These are phyloP conservation scores for Termitomyces sp. DNA, from an alignment of 768 basidiomycete genomes.

Conservation along the genomic window DNA sequence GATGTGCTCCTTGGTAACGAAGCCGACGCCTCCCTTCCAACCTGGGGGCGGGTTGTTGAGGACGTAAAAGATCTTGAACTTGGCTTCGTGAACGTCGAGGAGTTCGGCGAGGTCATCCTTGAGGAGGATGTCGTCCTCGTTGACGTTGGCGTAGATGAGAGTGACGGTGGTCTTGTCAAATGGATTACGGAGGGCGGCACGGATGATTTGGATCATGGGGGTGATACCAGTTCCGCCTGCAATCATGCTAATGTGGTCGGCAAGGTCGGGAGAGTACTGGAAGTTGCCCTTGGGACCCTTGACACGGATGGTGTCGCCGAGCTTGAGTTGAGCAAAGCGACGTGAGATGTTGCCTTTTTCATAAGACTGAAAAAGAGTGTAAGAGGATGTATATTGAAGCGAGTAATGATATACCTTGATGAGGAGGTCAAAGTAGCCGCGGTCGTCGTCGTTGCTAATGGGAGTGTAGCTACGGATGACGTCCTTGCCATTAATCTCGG, in stretches of 20 bases:
- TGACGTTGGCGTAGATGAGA: constrained; percentile 97
- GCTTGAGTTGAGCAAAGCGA: constrained; percentile 74
- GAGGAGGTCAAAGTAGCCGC: constrained; percentile 92
- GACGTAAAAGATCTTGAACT: constrained; percentile 84
- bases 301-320: constrained; percentile 85
- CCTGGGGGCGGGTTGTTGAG: constrained; percentile 89
- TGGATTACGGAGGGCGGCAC: constrained; percentile 89
- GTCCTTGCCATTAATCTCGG: constrained; percentile 89
- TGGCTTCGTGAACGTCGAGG: constrained; percentile 48
- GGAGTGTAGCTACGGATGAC: constrained; percentile 94
- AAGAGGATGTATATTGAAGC: neutral
- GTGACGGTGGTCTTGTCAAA: constrained; percentile 76
- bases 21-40: constrained; percentile 91
- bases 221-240: constrained; percentile 99
- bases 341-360: constrained; percentile 97
- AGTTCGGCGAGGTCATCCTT: constrained; percentile 85
- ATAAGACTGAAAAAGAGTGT: constrained; percentile 60
- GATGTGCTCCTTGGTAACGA: constrained; percentile 92
- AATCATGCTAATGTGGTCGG: constrained; percentile 90
- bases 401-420: constrained; percentile 68
- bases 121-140: constrained; percentile 88
- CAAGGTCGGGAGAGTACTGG: constrained; percentile 70
- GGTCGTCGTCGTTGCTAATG: constrained; percentile 89
- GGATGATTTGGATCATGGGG: constrained; percentile 98
- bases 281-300: constrained; percentile 98